Percentiles rank a stretch among this genome's conserved stretches.
Conservation (phyloP, 2,329 filamentous ascomycete genomes). For the Talaromyces verruculosus region DNA sequence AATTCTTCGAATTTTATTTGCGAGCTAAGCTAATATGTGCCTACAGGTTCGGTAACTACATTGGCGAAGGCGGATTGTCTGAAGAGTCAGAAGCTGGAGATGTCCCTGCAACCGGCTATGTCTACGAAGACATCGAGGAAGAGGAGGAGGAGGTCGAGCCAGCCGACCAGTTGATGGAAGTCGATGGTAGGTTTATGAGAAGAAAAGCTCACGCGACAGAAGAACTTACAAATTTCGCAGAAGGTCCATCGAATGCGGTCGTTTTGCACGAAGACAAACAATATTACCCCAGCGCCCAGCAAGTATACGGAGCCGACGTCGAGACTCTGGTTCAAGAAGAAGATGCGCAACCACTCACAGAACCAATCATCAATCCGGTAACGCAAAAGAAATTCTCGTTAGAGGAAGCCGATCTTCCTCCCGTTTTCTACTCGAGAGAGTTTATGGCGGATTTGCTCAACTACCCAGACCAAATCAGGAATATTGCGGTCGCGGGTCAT, state of each 20-base stretch:
- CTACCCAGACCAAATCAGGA: slow-evolving; percentile 90
- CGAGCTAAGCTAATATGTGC: slow-evolving; percentile 4
- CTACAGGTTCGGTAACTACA: slow-evolving; percentile 91
- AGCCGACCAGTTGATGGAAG: slow-evolving; percentile 82
- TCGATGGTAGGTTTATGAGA: slow-evolving; percentile 65
- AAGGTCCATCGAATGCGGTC: slow-evolving; percentile 93
- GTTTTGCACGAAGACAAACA: slow-evolving; percentile 98
- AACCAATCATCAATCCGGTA: slow-evolving; percentile 91
- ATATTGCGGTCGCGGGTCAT: slow-evolving; percentile 88
- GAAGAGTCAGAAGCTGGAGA: slow-evolving; percentile 77
- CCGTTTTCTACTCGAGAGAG: slow-evolving; percentile 79
- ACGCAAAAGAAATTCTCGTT: slow-evolving; percentile 95
- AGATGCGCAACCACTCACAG: slow-evolving; percentile 86
- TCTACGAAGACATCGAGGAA: slow-evolving; percentile 66
- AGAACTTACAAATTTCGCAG: slow-evolving; percentile 50
- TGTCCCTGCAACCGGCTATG: slow-evolving; percentile 76
- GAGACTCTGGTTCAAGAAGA: slow-evolving; percentile 96
- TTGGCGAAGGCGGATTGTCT: slow-evolving; percentile 86
- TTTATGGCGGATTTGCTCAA: slow-evolving; percentile 97
- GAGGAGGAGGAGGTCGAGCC: slow-evolving; percentile 60
- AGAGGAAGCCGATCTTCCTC: slow-evolving; percentile 85
- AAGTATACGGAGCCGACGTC: slow-evolving; percentile 91
- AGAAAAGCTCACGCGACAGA: slow-evolving; percentile 7
- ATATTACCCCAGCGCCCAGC: slow-evolving; percentile 96
- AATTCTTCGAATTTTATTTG: not conserved